A percentile compares a stretch with the other conserved stretches of the same genome.
Evolutionary conservation across 495 filamentous ascomycete species (phyloP).

Genomic region (Penicillium roqueforti): DNA sequence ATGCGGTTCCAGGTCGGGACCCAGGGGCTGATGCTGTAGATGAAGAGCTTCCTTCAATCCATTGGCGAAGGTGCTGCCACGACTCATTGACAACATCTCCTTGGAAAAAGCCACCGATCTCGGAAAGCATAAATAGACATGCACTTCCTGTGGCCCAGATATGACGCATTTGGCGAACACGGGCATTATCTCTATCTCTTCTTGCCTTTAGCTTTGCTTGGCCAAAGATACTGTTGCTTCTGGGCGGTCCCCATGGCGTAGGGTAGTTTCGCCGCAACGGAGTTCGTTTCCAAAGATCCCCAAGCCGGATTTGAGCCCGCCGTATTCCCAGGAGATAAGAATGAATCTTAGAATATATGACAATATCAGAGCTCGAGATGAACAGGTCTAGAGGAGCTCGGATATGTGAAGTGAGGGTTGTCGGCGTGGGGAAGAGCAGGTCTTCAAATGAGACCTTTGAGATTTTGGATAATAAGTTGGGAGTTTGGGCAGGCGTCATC

Average conservation of each 20-base stretch:
- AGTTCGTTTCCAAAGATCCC: conserved; percentile 79
- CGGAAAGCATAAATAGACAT: conserved; percentile 80
- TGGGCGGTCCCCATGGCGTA: conserved; percentile 59
- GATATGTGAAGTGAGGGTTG: conserved; percentile 65
- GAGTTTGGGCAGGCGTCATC: conserved; percentile 32
- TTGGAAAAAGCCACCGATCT: conserved; percentile 81
- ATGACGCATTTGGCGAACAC: conserved; percentile 63
- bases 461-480: conserved; percentile 23
- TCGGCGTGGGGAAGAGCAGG: conserved; percentile 74
- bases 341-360: conserved; percentile 75
- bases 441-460: conserved; percentile 62
- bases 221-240: conserved; percentile 55
- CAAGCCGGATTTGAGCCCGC: conserved; percentile 73
- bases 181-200: conserved; percentile 53
- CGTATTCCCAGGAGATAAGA: conserved; percentile 82
- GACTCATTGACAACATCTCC: conserved; percentile 80
- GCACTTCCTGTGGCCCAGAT: conserved; percentile 85
- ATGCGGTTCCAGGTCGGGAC: conserved; percentile 40
- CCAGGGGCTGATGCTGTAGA: conserved; percentile 17
- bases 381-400: conserved; percentile 84
- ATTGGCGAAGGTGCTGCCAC: conserved; percentile 57
- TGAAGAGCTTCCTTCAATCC: conserved; percentile 46
- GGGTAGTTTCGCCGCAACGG: conserved; percentile 71
- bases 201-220: conserved; percentile 51
- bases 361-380: conserved; percentile 67